These are phyloP conservation scores for Nitzschia sp. DNA, from an alignment of 108 stramenopile genomes.

Conservation along the genomic window DNA sequence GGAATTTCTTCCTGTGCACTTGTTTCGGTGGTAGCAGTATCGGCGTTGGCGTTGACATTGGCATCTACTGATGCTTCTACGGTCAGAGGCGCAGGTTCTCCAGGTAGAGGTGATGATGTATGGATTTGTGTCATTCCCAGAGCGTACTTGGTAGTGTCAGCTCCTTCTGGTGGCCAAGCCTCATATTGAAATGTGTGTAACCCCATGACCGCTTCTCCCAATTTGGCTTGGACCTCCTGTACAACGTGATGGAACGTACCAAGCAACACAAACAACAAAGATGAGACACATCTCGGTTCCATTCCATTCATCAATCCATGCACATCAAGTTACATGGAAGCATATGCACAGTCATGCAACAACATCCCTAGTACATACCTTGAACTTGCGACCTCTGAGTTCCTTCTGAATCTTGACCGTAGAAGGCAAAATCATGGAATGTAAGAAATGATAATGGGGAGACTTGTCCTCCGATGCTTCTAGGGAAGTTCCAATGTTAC, in stretches of 20 bases:
- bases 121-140: too few relatives aligned
- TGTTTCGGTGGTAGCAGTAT: slow-evolving; percentile 13
- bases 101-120: too few relatives aligned
- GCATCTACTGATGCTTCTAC: not conserved
- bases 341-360: too few relatives aligned
- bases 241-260: not conserved
- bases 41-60: not conserved
- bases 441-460: slow-evolving; percentile 43
- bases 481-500: not conserved
- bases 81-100: not conserved
- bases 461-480: slow-evolving; percentile 8
- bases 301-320: too few relatives aligned
- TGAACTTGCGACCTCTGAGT: slow-evolving; percentile 40
- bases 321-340: not conserved
- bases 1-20: not conserved
- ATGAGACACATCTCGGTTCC: not conserved
- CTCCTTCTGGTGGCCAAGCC: slow-evolving; percentile 36
- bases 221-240: slow-evolving; percentile 45
- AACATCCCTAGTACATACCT: slow-evolving; percentile 41
- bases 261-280: not conserved
- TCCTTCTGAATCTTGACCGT: slow-evolving; percentile 51
- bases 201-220: slow-evolving; percentile 34
- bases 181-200: slow-evolving; percentile 45
- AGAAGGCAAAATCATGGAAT: slow-evolving; percentile 37
- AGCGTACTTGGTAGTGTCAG: too few relatives aligned